Base-by-base conservation (phyloP, 257 asterid genomes). In the Prunella vulgaris region DNA sequence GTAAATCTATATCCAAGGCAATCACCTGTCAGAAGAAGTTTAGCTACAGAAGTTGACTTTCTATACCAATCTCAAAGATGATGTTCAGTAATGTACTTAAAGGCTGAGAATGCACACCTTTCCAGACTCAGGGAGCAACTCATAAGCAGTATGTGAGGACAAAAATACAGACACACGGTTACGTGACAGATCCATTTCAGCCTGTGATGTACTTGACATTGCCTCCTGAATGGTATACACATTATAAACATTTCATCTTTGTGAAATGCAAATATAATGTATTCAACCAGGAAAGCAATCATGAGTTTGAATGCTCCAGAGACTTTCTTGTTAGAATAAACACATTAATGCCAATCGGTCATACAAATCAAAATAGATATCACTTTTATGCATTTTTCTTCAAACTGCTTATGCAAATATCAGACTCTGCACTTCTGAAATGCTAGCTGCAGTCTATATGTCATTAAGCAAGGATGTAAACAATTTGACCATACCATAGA, bases 121-220 rank as follows among this genome's bases (percentile, higher is more conserved):
- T 78, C 96, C 96, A 73, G 96, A 89, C 68, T 89, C 96, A 0
- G 96, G 96, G 38, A 89, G 96, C 76, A 89, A 79, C 80, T 85
- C 96, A 76, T 86, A 86, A 12, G 90, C 93, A 66, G 86, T 75
- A 79, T 84, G 91, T 10, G 83, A 64, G 64, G 93, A 80, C 87
- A 89, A 82, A 79, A 89, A 89, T 18, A 71, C 78, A 56, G 91
- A 77, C 66, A 89, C 84, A 52, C 93, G 91, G 44, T 75, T 79
- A 65, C 81, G 84, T 48, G 93, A 86, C 53, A 82, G 72, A 68
- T 79, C 87, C 62, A 89, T 51, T 49, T 86, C 96, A 49, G 78
- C 84, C 60, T 84, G 87, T 38, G 91, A 83, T 72, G 83, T 71
- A 70, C 82, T 81, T 61, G 87, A 80, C 62, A 78, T 71, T 51